Evolutionary conservation across 73 alveolate species (phyloP).

Genomic region (Paramecium biaurelia): DNA sequence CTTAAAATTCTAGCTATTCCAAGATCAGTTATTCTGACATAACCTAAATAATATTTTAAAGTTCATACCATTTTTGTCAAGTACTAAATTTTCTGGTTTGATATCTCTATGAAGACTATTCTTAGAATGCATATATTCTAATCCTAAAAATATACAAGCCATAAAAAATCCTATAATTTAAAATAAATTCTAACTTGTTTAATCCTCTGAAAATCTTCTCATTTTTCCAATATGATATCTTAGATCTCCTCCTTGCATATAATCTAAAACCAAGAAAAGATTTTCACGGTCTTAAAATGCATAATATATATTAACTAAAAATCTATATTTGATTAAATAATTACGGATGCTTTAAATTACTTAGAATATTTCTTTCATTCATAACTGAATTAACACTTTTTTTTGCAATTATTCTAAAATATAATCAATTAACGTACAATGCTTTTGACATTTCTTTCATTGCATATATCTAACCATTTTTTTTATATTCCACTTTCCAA

Average conservation of each 20-base stretch:
- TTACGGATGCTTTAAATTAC: conserved; percentile 60
- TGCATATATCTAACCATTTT: conserved; percentile 73
- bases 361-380: conserved; percentile 54
- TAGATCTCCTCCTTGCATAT: conserved; percentile 93
- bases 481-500: conserved; percentile 78
- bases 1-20: conserved; percentile 85
- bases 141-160: conserved; percentile 84
- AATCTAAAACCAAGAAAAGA: conserved; percentile 86
- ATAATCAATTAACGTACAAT: not conserved
- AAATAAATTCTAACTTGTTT: conserved; percentile 73
- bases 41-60: conserved; percentile 9
- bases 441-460: conserved; percentile 74
- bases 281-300: conserved; percentile 93
- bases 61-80: conserved; percentile 75
- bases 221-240: conserved; percentile 85
- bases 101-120: conserved; percentile 93
- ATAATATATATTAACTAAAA: conserved; percentile 88
- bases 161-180: conserved; percentile 73
- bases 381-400: conserved; percentile 52
- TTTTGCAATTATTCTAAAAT: conserved; percentile 42
- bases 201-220: conserved; percentile 86
- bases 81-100: conserved; percentile 96
- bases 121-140: conserved; percentile 89
- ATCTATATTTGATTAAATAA: conserved; percentile 57
- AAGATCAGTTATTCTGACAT: conserved; percentile 80